Evolutionary conservation across 225 moss, liverwort and hornwort species (phyloP).

Genomic region (Lunularia cruciata): DNA sequence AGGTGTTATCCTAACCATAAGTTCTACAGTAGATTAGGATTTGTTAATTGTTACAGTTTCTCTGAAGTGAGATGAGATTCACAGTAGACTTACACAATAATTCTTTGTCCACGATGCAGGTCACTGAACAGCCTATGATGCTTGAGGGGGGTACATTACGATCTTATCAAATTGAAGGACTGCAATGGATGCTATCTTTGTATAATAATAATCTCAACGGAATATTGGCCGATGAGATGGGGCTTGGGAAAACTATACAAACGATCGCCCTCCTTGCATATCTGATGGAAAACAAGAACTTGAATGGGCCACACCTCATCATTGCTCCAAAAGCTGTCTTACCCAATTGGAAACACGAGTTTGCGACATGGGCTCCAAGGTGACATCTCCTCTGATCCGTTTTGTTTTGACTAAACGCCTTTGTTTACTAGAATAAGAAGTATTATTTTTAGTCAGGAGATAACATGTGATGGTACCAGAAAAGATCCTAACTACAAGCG

Average conservation of each 20-base stretch:
- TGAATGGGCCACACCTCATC: constrained; percentile 91
- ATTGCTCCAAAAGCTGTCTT: constrained; percentile 97
- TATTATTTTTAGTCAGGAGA: too few relatives aligned
- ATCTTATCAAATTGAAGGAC: constrained; percentile 92
- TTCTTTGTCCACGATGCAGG: constrained; percentile 30
- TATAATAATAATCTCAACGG: constrained; percentile 98
- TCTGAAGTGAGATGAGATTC: not conserved
- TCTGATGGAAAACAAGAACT: constrained; percentile 84
- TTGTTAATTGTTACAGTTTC: too few relatives aligned
- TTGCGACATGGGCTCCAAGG: constrained; percentile 82
- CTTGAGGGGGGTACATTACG: constrained; percentile 86
- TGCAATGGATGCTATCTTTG: constrained; percentile 99
- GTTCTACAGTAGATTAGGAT: too few relatives aligned
- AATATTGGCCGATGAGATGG: constrained; percentile 98
- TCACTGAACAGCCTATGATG: constrained; percentile 79
- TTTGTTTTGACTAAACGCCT: not conserved
- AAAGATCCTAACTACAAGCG: too few relatives aligned
- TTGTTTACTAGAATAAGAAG: too few relatives aligned
- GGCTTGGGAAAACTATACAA: constrained; percentile 97
- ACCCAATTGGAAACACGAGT: constrained; percentile 95
- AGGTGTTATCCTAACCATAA: too few relatives aligned
- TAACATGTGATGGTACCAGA: too few relatives aligned
- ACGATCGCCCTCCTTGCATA: constrained; percentile 92
- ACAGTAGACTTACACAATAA: constrained; percentile 2
- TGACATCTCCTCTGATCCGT: constrained; percentile 4